Conservation (phyloP, 345 rosid species). For the Melastoma malabathricum region DNA sequence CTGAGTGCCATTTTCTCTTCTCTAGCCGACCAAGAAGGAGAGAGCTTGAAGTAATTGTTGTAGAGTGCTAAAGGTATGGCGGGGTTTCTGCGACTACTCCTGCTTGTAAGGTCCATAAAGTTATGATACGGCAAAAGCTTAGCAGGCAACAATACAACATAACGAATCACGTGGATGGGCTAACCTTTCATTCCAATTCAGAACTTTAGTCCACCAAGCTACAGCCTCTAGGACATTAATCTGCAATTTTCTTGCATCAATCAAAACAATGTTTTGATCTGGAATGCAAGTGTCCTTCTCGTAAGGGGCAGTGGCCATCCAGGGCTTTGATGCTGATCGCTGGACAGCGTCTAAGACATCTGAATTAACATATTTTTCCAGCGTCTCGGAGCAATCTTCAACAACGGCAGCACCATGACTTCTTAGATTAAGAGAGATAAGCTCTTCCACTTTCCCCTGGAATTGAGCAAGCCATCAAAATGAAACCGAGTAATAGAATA, state of each 20-base stretch:
- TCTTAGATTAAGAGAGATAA: conserved; percentile 16
- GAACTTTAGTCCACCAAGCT: conserved; percentile 28
- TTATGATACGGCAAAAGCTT: neutral
- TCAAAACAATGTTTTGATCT: conserved; percentile 16
- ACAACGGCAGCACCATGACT: conserved; percentile 19
- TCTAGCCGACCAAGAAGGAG: conserved; percentile 18
- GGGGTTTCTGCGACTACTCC: conserved; percentile 12
- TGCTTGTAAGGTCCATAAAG: conserved; percentile 9
- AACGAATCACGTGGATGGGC: neutral
- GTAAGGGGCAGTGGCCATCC: conserved; percentile 27
- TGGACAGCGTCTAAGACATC: conserved; percentile 30
- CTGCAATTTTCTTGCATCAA: conserved; percentile 17
- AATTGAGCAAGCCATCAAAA: neutral
- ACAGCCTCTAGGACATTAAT: conserved; percentile 15
- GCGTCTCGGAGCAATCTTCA: conserved; percentile 26
- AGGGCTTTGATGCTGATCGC: conserved; percentile 24
- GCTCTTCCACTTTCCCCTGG: conserved; percentile 32
- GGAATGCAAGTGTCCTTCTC: conserved; percentile 22
- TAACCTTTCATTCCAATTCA: conserved; percentile 23
- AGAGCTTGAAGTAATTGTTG: conserved; percentile 17
- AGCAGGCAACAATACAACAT: neutral
- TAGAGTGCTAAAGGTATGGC: conserved; percentile 23
- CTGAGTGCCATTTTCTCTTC: neutral
- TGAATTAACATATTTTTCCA: conserved; percentile 13
- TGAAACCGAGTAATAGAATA: neutral